phyloP scores from a whole-genome alignment of 1,284 basidiomycete genomes.

The Apiotrichum mycotoxinovorans region DNA sequence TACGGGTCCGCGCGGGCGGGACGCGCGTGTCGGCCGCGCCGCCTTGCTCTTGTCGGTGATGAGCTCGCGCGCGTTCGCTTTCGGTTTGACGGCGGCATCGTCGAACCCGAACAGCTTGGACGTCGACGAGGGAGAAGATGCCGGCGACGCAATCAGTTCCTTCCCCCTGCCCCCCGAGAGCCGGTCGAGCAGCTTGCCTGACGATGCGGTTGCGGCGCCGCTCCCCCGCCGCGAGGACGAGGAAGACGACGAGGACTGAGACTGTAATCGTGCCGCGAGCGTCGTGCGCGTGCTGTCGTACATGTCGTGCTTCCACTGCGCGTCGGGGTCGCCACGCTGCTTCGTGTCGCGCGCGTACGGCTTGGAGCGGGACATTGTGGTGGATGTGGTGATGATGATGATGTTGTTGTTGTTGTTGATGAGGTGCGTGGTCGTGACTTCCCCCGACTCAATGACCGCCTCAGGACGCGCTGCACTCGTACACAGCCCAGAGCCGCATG shows the following conservation, averaged over 20 bases:
- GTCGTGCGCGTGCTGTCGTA: conserved; percentile 21
- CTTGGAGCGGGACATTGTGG: conserved; percentile 22
- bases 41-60: no score
- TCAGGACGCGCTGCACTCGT: no score
- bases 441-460: no score
- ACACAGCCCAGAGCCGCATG: no score
- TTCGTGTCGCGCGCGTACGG: conserved; percentile 22
- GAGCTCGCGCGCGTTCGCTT: no score
- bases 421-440: no score
- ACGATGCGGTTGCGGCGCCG: not conserved
- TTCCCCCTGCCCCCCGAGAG: conserved; percentile 31
- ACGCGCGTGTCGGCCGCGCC: conserved; percentile 2
- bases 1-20: not conserved
- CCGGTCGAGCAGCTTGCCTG: conserved; percentile 21
- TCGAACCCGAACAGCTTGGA: conserved; percentile 2
- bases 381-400: not conserved
- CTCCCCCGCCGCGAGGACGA: not conserved
- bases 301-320: conserved; percentile 45
- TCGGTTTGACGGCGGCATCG: conserved; percentile 26
- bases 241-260: not conserved
- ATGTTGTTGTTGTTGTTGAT: no score
- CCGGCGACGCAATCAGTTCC: conserved; percentile 19
- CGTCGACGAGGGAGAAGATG: not conserved
- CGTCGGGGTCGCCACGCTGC: conserved; percentile 25
- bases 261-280: conserved; percentile 23